Base-by-base conservation (phyloP, 768 basidiomycete genomes). In the Boletus vinaceobasis region DNA sequence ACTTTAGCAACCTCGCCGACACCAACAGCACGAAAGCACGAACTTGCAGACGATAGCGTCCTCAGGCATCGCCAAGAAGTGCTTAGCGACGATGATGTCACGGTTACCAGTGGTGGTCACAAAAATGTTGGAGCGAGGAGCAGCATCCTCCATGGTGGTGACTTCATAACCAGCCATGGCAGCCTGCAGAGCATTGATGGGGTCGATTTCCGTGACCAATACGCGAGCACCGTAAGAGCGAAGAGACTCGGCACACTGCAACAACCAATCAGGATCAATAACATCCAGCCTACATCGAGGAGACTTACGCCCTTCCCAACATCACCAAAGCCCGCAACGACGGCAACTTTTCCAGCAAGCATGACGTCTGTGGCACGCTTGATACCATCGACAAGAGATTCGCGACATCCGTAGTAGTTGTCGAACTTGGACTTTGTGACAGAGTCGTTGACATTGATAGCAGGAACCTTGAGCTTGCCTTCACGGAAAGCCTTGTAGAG, bases 381-480 rank as follows among this genome's bases (percentile, higher is more conserved):
- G 79, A 99, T 98, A 65, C 97, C 97, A 72, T 99, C 97, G 57
- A 99, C 97, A 59, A 99, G 90, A 32, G 97, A 99, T 76, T 99
- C 97, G 69, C 97, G 93, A 79, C 97, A 99, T 58, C 97, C 97
- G 72, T 99, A 99, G 77, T 93, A 89, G 79, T 93, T 93, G 77
- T 95, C 90, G 72, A 99, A 99, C 81, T 99, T 99, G 71, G 94
- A 97, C 77, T 99, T 99, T 62, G 97, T 99, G 69, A 99, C 97
- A 6, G 96, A 97, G 78, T 97, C 95, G 74, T 98, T 98, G 69
- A 99, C 97, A 74, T 99, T 99, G 82, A 99, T 98, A 59, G 97
- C 97, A 57, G 97, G 96, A 61, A 98, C 81, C 80, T 94, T 96
- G 70, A 99, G 85, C 71, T 82, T 91, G 64, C 95, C 96, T 43